Base-by-base conservation (phyloP, 225 moss, liverwort and hornwort species). In the Polytrichum commune region DNA sequence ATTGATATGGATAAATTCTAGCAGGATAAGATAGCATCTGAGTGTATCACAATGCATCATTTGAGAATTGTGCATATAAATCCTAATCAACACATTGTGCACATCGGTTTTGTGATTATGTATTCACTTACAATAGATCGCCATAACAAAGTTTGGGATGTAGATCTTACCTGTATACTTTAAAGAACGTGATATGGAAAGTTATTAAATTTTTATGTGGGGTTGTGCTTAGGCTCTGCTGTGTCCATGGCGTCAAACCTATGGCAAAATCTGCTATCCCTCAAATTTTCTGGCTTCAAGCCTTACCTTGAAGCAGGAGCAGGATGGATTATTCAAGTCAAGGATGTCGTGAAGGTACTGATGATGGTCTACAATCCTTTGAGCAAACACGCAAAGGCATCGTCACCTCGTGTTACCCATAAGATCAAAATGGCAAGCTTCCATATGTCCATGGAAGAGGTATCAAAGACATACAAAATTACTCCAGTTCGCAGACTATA, bases 391-490 rank as follows among this genome's bases (percentile, higher is more conserved):
- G 46, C 18, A 18, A 78, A 66, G 66, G 24, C 75, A 1, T 54
- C 67, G 4, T 29, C 83, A 8, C 74, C 84, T 5, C 84, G 29
- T 0, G 67, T 79, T 58, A 58, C 64, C 26, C 81, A 81, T 54
- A 69, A 70, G 61, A 87, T 87, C 27, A 69, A 64, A 67, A 84
- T 87, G 87, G 54, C 69, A 0, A 73, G 55, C 62, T 18, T 26
- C 3, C 81, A 61, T 33, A 74, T 87, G 87, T 84, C 84, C 30
- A 75, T 87, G 84, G 84, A 84, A 0, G 84, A 84, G 64, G 72
- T 87, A 2, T 60, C 84, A 0, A 72, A 81, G 19, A 79, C 79
- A 33, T 87, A 81, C 81, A 87, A 84, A 77, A 87, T 87, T 66
- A 84, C 84, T 24, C 84, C 87, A 35, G 67, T 79, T 29, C 81